phyloP scores from a whole-genome alignment of 1,139 yeast genomes.

The Chernovozyma aurita region DNA sequence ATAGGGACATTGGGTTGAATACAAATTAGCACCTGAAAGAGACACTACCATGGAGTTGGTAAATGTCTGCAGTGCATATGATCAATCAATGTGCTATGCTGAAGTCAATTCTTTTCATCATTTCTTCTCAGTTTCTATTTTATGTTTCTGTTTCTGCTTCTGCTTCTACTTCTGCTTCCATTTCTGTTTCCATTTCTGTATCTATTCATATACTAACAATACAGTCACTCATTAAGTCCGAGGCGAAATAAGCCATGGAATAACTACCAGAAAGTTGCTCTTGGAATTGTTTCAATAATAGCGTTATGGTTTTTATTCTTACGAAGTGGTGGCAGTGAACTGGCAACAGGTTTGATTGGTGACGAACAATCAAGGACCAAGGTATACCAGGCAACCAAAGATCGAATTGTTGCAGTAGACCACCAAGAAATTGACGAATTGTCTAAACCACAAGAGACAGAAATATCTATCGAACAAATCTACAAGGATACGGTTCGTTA shows the following conservation, averaged over 20 bases:
- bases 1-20: too few relatives aligned
- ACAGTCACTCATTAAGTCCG: conserved; percentile 10
- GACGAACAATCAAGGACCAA: conserved; percentile 10
- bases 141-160: too few relatives aligned
- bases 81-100: too few relatives aligned
- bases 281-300: conserved; percentile 6
- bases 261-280: conserved; percentile 7
- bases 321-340: conserved; percentile 1
- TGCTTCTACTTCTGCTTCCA: too few relatives aligned
- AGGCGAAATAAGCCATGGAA: conserved; percentile 4
- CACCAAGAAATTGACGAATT: conserved; percentile 6
- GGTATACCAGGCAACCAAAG: conserved; percentile 34
- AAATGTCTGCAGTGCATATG: too few relatives aligned
- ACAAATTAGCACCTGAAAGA: too few relatives aligned
- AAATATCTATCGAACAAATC: conserved; percentile 13
- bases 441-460: conserved; percentile 5
- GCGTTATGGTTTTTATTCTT: conserved; percentile 9
- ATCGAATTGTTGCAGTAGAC: conserved; percentile 23
- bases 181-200: too few relatives aligned
- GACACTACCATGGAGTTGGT: too few relatives aligned
- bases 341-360: not conserved
- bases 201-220: conserved; percentile 12
- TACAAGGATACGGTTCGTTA: conserved; percentile 43
- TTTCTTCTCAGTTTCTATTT: too few relatives aligned
- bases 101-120: too few relatives aligned